Evolutionary conservation across 331 rosid species (phyloP), one percentile per base, ranked within the genome.

Genomic region (Quercus lobata): DNA sequence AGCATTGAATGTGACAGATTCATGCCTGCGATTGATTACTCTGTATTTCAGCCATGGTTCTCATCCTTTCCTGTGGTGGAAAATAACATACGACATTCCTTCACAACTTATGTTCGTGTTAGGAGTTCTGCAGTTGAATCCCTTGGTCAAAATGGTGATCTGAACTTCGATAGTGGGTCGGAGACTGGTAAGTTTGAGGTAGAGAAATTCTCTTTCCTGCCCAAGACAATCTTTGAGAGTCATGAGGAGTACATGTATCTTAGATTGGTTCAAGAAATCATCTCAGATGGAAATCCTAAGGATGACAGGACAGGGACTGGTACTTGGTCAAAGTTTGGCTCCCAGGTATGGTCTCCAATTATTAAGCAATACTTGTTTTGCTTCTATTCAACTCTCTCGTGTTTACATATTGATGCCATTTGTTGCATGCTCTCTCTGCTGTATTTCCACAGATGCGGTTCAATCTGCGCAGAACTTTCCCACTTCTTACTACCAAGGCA

Each of bases 241-340:
- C 99, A 96, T 16, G 99, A 96, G 81, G 99, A 96, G 89, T 81
- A 85, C 82, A 75, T 78, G 53, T 96, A 96, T 88, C 89, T 96
- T 57, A 89, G 85, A 68, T 76, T 96, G 85, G 97, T 96, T 71
- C 88, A 87, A 87, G 97, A 93, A 83, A 87, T 90, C 77, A 87
- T 96, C 80, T 86, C 96, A 55, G 88, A 90, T 84, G 99, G 99
- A 56, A 85, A 85, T 52, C 12, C 82, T 71, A 96, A 91, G 89
- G 98, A 92, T 76, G 99, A 96, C 78, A 91, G 98, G 86, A 93
- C 98, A 6, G 98, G 99, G 75, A 96, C 99, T 52, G 99, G 99
- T 80, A 96, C 97, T 81, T 83, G 91, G 78, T 96, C 99, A 2
- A 90, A 80, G 85, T 96, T 96, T 81, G 99, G 99, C 61, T 86